Evolutionary conservation across 768 basidiomycete genomes (phyloP), one percentile per base, ranked within the genome.

Genomic region (Lentinula boryana): DNA sequence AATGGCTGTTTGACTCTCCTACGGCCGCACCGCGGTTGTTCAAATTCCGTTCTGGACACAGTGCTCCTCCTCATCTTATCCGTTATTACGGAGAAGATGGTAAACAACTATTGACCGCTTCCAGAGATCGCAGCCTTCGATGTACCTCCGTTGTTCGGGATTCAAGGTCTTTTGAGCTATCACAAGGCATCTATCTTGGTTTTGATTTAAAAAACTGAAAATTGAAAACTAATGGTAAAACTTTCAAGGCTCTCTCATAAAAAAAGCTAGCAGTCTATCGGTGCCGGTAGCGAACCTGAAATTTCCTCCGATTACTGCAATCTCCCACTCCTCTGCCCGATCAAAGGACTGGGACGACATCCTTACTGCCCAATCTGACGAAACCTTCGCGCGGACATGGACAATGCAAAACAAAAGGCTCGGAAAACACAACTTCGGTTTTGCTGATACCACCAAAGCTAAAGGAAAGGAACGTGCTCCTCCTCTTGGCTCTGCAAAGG

Each of bases 331-430:
- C 1, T 80, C 85, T 1, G 79, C 88, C 0, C 83, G 95, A 31
- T 81, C 91, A 8, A 96, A 94, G 71, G 95, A 99, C 64, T 99
- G 97, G 97, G 96, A 98, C 68, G 95, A 98, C 68, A 88, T 98
- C 48, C 71, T 99, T 5, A 95, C 95, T n/a, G 85, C 85, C 0
- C 95, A 98, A 70, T 76, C 83, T 1, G 92, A 93, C 51, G 95
- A 96, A 66, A 79, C 84, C 3, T 81, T 87, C 60, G 90, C 90
- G 1, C 81, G 96, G 38, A 89, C 93, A 21, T 99, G 60, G 40
- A 44, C 23, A n/a, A 62, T 58, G 60, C 43, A 59, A 44, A 63
- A 49, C 40, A 58, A 52, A n/a, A 44, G 61, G 33, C 36, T 31
- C 3, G 63, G 63, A 33, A 55, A 60, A 50, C 41, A 56, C 43